Evolutionary conservation across 2,329 filamentous ascomycete genomes (phyloP), one percentile per base, ranked within the genome.

Genomic region (Sporothrix humicola): DNA sequence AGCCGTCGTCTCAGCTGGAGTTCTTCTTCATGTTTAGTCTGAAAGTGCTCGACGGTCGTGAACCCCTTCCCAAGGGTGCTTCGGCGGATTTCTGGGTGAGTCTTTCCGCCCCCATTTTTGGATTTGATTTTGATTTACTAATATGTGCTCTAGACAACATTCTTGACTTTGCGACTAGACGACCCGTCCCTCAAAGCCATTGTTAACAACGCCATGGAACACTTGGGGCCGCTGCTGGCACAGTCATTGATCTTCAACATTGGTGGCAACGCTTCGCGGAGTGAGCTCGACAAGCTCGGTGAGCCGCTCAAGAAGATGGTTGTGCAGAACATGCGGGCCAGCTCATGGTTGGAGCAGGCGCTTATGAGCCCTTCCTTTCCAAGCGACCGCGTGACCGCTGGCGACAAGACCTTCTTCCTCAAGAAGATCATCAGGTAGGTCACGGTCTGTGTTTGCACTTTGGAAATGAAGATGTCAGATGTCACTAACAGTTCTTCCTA

Each of bases 71-170:
- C 0, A 97, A 96, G 81, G 87, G 87, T 44, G 88, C 92, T 2
- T 88, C 93, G 1, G 88, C 90, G 9, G 89, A 92, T 42, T 93
- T 97, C 75, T 96, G 93, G 92, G 90, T 92, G 82, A 77, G 85
- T 66, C 9, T 13, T 37, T 31, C 20, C 20, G 4, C 23, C 8
- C 13, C n/a, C 26, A 2, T 12, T 10, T 15, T 3, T 20, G 9
- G 12, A 2, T 20, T n/a, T 12, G 37, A 31, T 13, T 31, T 61
- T 20, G 69, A 42, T 13, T 48, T 71, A 6, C 46, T 54, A 63
- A 61, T 15, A 8, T 17, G 12, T 56, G 8, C 26, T 42, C 6
- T 68, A 90, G 89, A 83, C 85, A 4, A 84, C 83, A 0, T 89
- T 90, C 78, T 83, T 89, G 37, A 79, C 82, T 26, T 81, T 86